Evolutionary conservation across 2,329 filamentous ascomycete species (phyloP).

Genomic region (Penicillium capsulatum): DNA sequence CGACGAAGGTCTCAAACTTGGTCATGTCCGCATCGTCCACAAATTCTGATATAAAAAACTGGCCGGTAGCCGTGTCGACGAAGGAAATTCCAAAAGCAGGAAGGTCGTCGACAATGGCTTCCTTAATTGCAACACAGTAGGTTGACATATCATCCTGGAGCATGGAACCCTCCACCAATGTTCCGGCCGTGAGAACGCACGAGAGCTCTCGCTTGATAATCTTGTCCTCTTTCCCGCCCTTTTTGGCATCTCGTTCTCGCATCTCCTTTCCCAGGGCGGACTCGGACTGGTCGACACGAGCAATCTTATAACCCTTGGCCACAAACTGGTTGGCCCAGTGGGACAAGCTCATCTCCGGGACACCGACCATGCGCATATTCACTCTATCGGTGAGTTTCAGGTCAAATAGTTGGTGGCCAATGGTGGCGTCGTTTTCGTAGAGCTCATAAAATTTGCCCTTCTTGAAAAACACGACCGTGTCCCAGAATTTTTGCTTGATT

Average conservation of each 20-base stretch:
- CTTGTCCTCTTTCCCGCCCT: constrained; percentile 71
- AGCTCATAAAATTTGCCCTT: constrained; percentile 99
- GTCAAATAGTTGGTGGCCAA: constrained; percentile 94
- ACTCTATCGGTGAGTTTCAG: constrained; percentile 96
- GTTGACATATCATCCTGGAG: constrained; percentile 96
- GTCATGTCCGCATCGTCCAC: constrained; percentile 89
- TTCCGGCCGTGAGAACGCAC: constrained; percentile 86
- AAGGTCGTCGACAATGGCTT: constrained; percentile 62
- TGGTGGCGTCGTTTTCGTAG: constrained; percentile 94
- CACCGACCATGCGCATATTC: constrained; percentile 99
- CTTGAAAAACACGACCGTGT: constrained; percentile 98
- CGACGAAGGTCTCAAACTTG: constrained; percentile 94
- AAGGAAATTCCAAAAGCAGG: constrained; percentile 90
- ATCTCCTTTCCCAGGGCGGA: constrained; percentile 95
- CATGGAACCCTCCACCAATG: constrained; percentile 93
- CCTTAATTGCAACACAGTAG: constrained; percentile 93
- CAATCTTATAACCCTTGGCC: constrained; percentile 96
- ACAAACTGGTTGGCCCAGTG: constrained; percentile 99
- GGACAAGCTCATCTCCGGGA: constrained; percentile 91
- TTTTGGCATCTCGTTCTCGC: constrained; percentile 73
- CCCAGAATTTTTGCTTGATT: constrained; percentile 97
- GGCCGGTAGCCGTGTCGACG: constrained; percentile 90
- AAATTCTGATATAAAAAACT: constrained; percentile 91
- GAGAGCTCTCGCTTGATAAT: constrained; percentile 87
- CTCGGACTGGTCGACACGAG: constrained; percentile 93